A percentile compares a stretch with the other conserved stretches of the same genome.
phyloP scores from a whole-genome alignment of 2,329 filamentous ascomycete species.

The Lachnellula occidentalis region DNA sequence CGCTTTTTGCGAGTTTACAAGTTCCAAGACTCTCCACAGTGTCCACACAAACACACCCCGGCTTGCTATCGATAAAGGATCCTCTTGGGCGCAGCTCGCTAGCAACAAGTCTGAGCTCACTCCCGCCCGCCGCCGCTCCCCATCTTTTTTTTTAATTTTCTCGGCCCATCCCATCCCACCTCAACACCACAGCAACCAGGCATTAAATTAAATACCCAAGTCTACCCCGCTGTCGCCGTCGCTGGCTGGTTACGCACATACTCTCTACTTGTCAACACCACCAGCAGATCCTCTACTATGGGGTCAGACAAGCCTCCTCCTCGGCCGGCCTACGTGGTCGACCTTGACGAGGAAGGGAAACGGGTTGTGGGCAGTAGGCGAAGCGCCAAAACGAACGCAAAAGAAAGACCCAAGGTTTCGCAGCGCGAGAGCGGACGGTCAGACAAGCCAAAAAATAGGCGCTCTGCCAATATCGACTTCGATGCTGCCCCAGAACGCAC shows the following conservation, averaged over 20 bases:
- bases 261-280: neutral
- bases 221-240: constrained; percentile 6
- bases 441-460: constrained; percentile 8
- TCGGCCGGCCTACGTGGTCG: constrained; percentile 25
- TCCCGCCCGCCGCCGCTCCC: neutral
- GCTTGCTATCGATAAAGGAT: neutral
- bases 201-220: neutral
- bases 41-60: too few species aligned
- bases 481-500: constrained; percentile 7
- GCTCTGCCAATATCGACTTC: constrained; percentile 2
- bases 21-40: neutral
- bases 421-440: constrained; percentile 5
- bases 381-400: constrained; percentile 17
- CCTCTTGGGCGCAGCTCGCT: neutral
- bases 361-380: constrained; percentile 19
- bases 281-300: constrained; percentile 7
- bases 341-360: constrained; percentile 23
- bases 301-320: constrained; percentile 14
- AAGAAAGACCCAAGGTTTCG: constrained; percentile 17
- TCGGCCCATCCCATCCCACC: constrained; percentile 1
- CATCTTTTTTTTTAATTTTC: constrained; percentile 1
- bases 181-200: constrained; percentile 1
- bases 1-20: neutral
- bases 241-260: constrained; percentile 13
- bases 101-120: constrained; percentile 6